Base-by-base conservation (phyloP, 495 filamentous ascomycete species). In the Massariosphaeria phaeospora region DNA sequence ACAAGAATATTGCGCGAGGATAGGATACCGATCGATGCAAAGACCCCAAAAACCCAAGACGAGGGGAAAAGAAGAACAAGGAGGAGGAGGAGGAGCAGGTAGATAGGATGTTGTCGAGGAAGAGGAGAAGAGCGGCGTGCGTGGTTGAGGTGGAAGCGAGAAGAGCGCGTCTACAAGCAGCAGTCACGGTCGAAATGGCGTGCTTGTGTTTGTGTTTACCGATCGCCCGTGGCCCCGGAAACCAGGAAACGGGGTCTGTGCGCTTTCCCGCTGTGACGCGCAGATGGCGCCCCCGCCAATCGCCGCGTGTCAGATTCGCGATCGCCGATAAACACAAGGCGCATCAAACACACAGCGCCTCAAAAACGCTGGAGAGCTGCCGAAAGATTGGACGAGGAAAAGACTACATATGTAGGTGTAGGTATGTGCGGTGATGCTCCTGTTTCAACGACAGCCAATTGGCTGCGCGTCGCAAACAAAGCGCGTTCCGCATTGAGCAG, bases 251-350 rank as follows among this genome's bases (percentile, higher is more conserved):
- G 31, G 26, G 43, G 24, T n/a, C 27, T 5, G 13, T 6, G 27
- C 20, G 20, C 11, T 12, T 12, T 15, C 13, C n/a, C 35, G 5
- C n/a, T 5, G 20, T 7, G 7, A 29, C 17, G 27, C 26, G 9
- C 43, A 43, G 43, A 47, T 47, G 7, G 8, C 17, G 10, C 8
- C 7, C 35, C 27, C 3, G 29, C 51, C 51, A 55, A 55, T 55
- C 51, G 26, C 23, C 20, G 20, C 51, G 51, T 21, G 51, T 55
- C 20, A 38, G 29, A 35, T 23, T 55, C 51, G 51, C 42, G 51
- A 45, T 38, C 20, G 15, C 17, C 3, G 48, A 51, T 40, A 24
- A 11, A 34, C 10, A 15, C 24, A 4, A 30, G 23, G 43, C 17
- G 17, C 8, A 10, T 9, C 20, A 10, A 7, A 23, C 7, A 11